These are phyloP conservation scores for Jatropha curcas DNA, from an alignment of 345 rosid genomes.

Conservation along the genomic window DNA sequence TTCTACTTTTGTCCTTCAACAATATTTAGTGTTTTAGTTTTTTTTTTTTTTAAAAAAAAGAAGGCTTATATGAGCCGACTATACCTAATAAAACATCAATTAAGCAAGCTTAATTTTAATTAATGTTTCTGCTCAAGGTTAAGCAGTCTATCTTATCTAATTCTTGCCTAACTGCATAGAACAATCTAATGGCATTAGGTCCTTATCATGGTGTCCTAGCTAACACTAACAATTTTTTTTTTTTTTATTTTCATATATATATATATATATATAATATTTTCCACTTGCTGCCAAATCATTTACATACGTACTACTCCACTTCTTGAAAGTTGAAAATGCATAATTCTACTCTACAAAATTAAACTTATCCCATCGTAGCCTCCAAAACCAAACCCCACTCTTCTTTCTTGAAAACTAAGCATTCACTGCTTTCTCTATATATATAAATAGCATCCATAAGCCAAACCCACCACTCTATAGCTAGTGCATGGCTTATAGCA, in stretches of 20 bases:
- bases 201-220: background rate
- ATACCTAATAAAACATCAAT: background rate
- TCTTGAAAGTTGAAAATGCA: background rate
- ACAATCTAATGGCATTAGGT: background rate
- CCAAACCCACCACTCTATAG: background rate
- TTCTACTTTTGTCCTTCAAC: too few relatives aligned
- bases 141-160: conserved; percentile 1
- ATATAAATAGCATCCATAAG: background rate
- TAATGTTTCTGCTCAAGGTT: background rate
- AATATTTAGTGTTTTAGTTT: background rate
- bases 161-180: conserved; percentile 3
- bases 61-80: background rate
- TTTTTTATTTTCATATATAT: background rate
- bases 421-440: background rate
- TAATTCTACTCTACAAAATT: background rate
- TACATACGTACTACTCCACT: background rate
- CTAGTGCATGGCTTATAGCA: conserved; percentile 4
- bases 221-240: background rate
- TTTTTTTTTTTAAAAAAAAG: background rate
- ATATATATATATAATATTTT: background rate
- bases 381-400: background rate
- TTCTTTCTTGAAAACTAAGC: conserved; percentile 10
- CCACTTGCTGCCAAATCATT: background rate
- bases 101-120: background rate
- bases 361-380: too few relatives aligned